These are phyloP conservation scores for Botrytis cinerea DNA, from an alignment of 2,329 filamentous ascomycete species.

Conservation along the genomic window DNA sequence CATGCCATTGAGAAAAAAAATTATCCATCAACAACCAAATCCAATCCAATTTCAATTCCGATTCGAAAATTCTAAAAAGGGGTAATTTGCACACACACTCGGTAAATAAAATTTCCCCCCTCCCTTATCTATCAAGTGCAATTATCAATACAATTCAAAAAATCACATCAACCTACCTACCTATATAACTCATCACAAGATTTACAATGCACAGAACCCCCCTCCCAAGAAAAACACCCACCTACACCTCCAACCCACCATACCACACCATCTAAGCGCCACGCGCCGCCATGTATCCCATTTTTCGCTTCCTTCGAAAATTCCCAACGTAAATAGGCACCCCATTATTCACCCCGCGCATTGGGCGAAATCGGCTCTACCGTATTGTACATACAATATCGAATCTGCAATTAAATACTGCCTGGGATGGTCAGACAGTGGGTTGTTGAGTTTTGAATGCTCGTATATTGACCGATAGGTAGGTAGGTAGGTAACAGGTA, in stretches of 20 bases:
- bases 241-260: too few relatives aligned
- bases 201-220: too few relatives aligned
- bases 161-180: neutral
- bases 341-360: neutral
- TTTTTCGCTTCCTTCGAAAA: neutral
- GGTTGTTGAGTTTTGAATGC: neutral
- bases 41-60: rapidly evolving
- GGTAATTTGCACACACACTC: neutral
- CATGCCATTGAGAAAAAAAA: neutral
- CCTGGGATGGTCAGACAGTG: neutral
- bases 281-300: neutral
- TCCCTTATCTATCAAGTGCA: neutral
- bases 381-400: neutral
- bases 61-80: neutral
- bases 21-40: neutral
- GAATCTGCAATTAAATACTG: neutral
- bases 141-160: neutral
- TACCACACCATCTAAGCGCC: neutral
- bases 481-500: neutral
- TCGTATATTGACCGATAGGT: neutral
- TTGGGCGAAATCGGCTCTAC: neutral
- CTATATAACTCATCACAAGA: neutral
- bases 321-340: neutral
- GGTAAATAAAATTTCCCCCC: neutral
- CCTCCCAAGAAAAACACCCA: too few relatives aligned